Conservation (phyloP, 2,329 filamentous ascomycete species). For the Aureobasidium uvarum region DNA sequence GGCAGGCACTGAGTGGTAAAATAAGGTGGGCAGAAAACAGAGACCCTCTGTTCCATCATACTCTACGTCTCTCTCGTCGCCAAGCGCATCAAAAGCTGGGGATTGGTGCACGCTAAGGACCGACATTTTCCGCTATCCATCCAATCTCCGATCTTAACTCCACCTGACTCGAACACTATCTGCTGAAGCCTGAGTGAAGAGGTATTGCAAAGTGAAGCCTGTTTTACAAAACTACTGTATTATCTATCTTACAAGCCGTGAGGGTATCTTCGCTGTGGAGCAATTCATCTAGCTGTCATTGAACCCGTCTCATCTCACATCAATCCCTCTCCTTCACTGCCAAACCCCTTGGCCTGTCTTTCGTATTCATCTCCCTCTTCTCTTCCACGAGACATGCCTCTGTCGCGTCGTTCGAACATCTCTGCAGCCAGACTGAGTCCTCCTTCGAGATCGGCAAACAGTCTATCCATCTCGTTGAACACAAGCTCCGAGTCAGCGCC, state of each 20-base stretch:
- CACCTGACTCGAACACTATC: neutral
- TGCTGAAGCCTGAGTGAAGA: neutral
- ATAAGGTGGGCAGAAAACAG: slow-evolving; percentile 18
- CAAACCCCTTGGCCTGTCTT: slow-evolving; percentile 9
- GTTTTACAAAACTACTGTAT: slow-evolving; percentile 2
- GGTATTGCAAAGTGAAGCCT: neutral
- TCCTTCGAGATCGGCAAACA: slow-evolving; percentile 33
- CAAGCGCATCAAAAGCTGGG: neutral
- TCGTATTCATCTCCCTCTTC: slow-evolving; percentile 17
- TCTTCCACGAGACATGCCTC: slow-evolving; percentile 1
- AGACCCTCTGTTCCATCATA: slow-evolving; percentile 19
- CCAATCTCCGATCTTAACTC: neutral
- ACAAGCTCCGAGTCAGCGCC: slow-evolving; percentile 35
- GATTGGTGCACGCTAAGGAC: slow-evolving; percentile 1
- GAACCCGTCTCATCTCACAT: neutral
- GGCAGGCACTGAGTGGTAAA: neutral
- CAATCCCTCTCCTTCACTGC: slow-evolving; percentile 20
- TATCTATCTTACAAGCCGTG: slow-evolving; percentile 11
- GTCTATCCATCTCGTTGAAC: slow-evolving; percentile 35
- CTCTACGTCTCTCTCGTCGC: slow-evolving; percentile 9
- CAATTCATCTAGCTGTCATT: neutral
- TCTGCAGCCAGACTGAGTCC: slow-evolving; percentile 27
- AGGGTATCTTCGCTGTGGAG: slow-evolving; percentile 18
- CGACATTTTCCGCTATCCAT: slow-evolving; percentile 9
- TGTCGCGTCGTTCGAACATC: slow-evolving; percentile 13